These are phyloP conservation scores for Carex myosuroides DNA, from an alignment of 176 grass and related monocot genomes.

Conservation along the genomic window DNA sequence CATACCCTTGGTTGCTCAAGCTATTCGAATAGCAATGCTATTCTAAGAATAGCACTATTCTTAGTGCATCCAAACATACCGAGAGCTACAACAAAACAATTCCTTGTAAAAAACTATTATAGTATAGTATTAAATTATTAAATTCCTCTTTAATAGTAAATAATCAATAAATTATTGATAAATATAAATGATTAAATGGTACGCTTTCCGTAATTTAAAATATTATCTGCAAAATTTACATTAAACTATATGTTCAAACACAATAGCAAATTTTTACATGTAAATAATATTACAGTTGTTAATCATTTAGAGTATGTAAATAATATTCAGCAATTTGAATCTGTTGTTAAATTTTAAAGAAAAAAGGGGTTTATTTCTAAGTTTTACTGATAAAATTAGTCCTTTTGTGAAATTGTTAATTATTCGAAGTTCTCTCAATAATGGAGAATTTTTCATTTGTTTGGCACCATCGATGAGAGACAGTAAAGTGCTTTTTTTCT, in stretches of 20 bases:
- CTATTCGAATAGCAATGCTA: too few species aligned
- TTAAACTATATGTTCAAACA: not conserved
- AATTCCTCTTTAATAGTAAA: not conserved
- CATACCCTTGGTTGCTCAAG: too few species aligned
- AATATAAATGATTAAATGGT: not conserved
- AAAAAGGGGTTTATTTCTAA: not conserved
- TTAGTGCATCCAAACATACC: too few species aligned
- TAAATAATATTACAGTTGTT: not conserved
- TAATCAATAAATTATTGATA: not conserved
- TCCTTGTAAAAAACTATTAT: not conserved
- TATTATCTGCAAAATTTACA: not conserved
- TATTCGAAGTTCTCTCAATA: not conserved
- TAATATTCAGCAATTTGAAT: not conserved
- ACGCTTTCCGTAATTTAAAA: not conserved
- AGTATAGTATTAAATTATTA: not conserved
- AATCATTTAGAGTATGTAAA: too few species aligned
- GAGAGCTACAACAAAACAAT: not conserved
- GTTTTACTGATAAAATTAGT: not conserved
- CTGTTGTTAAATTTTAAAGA: too few species aligned
- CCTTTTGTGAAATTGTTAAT: not conserved
- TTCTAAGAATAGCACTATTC: too few species aligned
- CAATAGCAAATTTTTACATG: not conserved
- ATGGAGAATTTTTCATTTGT: constrained; percentile 1
- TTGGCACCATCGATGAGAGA: constrained; percentile 9
- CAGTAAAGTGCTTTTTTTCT: constrained; percentile 2